Percentiles rank a stretch among this genome's conserved stretches.
Conservation (phyloP, 352 stramenopile species). For the Pythium plurisporium region DNA sequence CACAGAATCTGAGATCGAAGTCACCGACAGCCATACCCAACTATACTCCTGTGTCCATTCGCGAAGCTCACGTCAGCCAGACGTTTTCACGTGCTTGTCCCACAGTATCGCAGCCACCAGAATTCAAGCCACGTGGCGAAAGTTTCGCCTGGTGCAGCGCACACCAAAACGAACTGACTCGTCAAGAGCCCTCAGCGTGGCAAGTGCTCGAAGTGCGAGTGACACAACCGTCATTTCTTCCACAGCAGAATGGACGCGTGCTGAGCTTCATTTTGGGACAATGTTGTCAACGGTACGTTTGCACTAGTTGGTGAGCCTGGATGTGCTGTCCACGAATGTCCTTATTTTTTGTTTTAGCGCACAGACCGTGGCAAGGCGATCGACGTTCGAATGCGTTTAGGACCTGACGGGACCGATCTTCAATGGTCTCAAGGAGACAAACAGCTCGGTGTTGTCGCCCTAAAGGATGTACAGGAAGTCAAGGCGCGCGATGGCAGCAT, state of each 20-base stretch:
- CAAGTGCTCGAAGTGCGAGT: background rate
- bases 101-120: background rate
- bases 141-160: background rate
- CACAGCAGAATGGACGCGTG: background rate
- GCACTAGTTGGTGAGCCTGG: background rate
- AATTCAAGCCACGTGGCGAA: constrained; percentile 15
- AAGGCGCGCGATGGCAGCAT: constrained; percentile 10
- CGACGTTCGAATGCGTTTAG: constrained; percentile 9
- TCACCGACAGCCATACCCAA: background rate
- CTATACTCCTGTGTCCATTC: too few relatives aligned
- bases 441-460: background rate
- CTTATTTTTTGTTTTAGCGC: background rate
- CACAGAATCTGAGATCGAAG: background rate
- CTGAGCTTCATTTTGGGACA: background rate
- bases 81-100: background rate
- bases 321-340: background rate
- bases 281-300: constrained; percentile 6
- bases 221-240: background rate
- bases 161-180: background rate
- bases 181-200: background rate
- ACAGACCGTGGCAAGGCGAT: constrained; percentile 2
- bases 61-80: background rate
- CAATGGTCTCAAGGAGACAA: constrained; percentile 12
- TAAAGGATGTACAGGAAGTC: constrained; percentile 7
- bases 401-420: background rate